Evolutionary conservation across 768 basidiomycete species (phyloP), one percentile per base, ranked within the genome.

Genomic region (Tricholoma matsutake): DNA sequence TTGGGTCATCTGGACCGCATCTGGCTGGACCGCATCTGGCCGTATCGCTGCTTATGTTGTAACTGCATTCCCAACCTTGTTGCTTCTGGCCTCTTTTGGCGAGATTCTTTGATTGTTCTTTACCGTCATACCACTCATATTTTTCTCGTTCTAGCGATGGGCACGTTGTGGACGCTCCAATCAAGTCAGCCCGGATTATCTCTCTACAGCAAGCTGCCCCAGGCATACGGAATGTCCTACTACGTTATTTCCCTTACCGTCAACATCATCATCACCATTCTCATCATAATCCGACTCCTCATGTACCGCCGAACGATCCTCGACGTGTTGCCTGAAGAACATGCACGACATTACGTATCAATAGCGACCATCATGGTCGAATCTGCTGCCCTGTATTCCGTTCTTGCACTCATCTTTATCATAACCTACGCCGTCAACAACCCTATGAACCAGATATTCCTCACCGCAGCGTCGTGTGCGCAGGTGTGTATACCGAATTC

Each of bases 1-100:
- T 63, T 76, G 72, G 69, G 72, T 78, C 14, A 75, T 79, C 18
- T 80, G 77, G 76, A 68, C 62, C 10, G 68, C n/a, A n/a, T n/a
- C n/a, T n/a, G n/a, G n/a, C n/a, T n/a, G n/a, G n/a, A n/a, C n/a
- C n/a, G n/a, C 71, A 7, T 69, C 69, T 14, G 74, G 74, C 9
- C 61, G 59, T 10, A 29, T 43, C 0, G 45, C 65, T 11, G 71
- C 73, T 3, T 68, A 70, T 62, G 55, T 68, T 7, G 70, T 72
- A 1, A 68, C 68, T 4, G 53, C 60, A 0, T 63, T 79, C 51
- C 76, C 78, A 2, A 58, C 65, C 0, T 8, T 77, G 10, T 49
- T 73, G 25, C 63, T 77, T 16, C 35, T 77, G 11, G 71, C 61
- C 3, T 76, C 78, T 25, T 62, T 66, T 39, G 62, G 68, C 64